phyloP scores from a whole-genome alignment of 2,329 filamentous ascomycete species.

The Paraconiothyrium brasiliense region DNA sequence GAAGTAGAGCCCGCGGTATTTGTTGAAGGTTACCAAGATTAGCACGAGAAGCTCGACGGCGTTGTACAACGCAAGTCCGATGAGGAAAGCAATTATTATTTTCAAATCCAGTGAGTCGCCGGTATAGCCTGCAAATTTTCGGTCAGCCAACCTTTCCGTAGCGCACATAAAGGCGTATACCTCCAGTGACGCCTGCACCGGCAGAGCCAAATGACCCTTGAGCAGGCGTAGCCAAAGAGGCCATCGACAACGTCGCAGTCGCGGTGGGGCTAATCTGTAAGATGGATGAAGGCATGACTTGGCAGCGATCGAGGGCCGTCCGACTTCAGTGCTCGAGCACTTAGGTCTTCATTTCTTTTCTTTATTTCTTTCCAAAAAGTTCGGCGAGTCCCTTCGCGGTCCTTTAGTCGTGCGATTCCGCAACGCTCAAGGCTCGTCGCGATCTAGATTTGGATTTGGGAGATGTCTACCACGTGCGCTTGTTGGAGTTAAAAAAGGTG shows the following conservation, averaged over 20 bases:
- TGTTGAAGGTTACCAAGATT: constrained; percentile 59
- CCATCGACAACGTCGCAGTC: constrained; percentile 24
- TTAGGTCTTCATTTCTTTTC: background rate
- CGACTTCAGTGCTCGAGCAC: constrained; percentile 2
- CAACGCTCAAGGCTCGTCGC: background rate
- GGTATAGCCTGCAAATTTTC: constrained; percentile 36
- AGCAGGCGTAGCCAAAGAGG: constrained; percentile 32
- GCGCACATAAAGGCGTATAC: constrained; percentile 20
- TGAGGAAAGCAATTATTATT: constrained; percentile 48
- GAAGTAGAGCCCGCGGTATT: constrained; percentile 59
- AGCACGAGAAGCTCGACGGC: constrained; percentile 58
- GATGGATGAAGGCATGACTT: constrained; percentile 28
- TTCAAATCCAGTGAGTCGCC: constrained; percentile 42
- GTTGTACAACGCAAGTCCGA: constrained; percentile 51
- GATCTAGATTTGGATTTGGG: background rate
- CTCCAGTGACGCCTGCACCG: constrained; percentile 45
- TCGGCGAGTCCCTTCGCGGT: background rate
- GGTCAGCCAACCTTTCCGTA: constrained; percentile 5
- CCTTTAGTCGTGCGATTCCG: background rate
- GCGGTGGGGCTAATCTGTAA: constrained; percentile 18
- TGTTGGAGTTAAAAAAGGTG: constrained; percentile 11
- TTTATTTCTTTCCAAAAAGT: background rate
- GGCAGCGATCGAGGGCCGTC: constrained; percentile 18
- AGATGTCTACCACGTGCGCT: background rate
- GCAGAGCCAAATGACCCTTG: constrained; percentile 39